These are phyloP conservation scores for Tylopilus balloui DNA, from an alignment of 768 basidiomycete genomes.

Conservation along the genomic window DNA sequence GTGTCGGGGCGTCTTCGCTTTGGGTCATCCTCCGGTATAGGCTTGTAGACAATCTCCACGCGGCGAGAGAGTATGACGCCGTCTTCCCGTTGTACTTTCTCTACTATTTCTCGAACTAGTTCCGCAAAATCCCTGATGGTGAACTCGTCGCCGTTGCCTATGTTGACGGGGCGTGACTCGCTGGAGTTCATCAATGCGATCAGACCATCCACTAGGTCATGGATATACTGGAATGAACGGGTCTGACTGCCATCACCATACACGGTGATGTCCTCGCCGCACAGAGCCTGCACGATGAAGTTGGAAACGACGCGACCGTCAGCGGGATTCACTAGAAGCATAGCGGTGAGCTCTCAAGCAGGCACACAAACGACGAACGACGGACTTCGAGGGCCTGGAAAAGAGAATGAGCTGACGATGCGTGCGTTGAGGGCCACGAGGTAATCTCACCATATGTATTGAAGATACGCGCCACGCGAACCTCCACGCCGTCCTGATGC, in stretches of 20 bases:
- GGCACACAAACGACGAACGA: conserved; percentile 31
- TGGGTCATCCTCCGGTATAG: conserved; percentile 90
- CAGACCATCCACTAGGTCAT: conserved; percentile 93
- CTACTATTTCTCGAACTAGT: conserved; percentile 87
- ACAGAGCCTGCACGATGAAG: conserved; percentile 96
- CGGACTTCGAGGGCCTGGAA: conserved; percentile 60
- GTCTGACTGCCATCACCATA: conserved; percentile 93
- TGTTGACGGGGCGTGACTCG: conserved; percentile 92
- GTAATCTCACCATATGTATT: conserved; percentile 78
- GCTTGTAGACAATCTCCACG: conserved; percentile 69
- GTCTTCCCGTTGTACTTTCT: conserved; percentile 87
- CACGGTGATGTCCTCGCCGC: conserved; percentile 95
- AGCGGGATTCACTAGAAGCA: conserved; percentile 76
- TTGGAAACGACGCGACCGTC: conserved; percentile 99
- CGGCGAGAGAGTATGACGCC: conserved; percentile 47
- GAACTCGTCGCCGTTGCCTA: conserved; percentile 94
- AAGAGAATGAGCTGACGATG: background rate
- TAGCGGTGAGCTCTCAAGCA: conserved; percentile 25
- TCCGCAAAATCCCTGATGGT: conserved; percentile 93
- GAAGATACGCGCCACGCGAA: conserved; percentile 97
- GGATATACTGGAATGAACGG: conserved; percentile 96
- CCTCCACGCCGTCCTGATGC: conserved; percentile 90
- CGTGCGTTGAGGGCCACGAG: background rate
- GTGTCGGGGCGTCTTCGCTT: conserved; percentile 93
- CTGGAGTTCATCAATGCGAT: conserved; percentile 93